Base-by-base conservation (phyloP, 371 early-diverging fungal species). In the Apophysomyces elegans region DNA sequence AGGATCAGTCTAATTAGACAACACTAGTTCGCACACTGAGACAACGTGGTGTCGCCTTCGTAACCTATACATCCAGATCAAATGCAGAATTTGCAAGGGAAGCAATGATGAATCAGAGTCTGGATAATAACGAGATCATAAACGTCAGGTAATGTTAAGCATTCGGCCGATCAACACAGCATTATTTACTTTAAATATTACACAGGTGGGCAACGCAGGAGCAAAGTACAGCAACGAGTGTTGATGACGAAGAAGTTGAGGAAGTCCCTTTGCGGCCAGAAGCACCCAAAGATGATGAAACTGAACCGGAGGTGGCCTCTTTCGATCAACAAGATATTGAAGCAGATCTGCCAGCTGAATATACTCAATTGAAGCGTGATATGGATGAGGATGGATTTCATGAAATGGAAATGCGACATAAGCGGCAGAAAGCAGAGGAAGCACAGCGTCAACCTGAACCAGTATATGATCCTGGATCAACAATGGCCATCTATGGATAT, bases 81-180 rank as follows among this genome's bases (percentile, higher is more conserved):
- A 88, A 86, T 69, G 94, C 95, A 4, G 95, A 95, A 76, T 93
- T 95, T 76, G 94, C 94, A 8, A 91, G 91, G 71, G 95, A 94
- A 72, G 95, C 94, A 8, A 95, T 95, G 95, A 84, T 86, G 69
- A 87, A 88, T 58, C 95, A 95, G 63, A 80, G 87, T 12, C 67
- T 95, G 56, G 94, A 95, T 65, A 77, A 85, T 65, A 82, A 83
- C 54, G 90, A 83, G 46, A 80, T 79, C 58, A 63, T 83, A 43
- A 83, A 83, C 56, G 81, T 84, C 18, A 65, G 79, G 75, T 75
- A 70, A 56, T 64, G 32, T 26, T 7, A 38, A 57, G 9, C 35
- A 50, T 5, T 9, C 21, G 1, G 5, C 21, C 16, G 4, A 41
- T 50, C 9, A 6, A 26, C 21, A 9, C 54, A 21, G 16, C 16